Base-by-base conservation (phyloP, 192 early-diverging fungal species). In the Rhizophlyctis rosea region DNA sequence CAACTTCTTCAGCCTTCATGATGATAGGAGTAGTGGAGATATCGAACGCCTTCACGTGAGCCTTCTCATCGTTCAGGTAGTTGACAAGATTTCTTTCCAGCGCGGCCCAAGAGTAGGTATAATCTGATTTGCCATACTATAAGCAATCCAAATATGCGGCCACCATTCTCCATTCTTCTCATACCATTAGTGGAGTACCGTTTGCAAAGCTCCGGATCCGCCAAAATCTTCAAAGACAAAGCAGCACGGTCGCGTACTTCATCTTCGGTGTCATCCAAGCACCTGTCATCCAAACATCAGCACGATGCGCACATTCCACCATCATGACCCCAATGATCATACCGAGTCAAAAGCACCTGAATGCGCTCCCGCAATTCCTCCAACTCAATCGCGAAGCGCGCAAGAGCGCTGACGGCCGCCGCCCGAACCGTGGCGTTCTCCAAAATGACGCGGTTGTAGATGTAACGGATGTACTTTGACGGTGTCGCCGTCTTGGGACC, bases 401-500 rank as follows among this genome's bases (percentile, higher is more conserved):
- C 91, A 71, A 99, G 77, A 1, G 95, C 91, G 29, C 85, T 91
- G n/a, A 98, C 94, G 3, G 97, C 95, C 3, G 97, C 95, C 11
- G 91, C 95, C 36, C 96, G 83, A 29, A 99, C 93, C 68, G 91
- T 92, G 2, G 94, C 88, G 67, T 94, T 97, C 62, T 99, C 97
- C 49, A 99, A 80, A 64, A 99, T 96, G 34, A 99, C 92, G 9
- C 96, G 86, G 80, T 99, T 99, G 85, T 99, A 99, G 62, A 99
- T 99, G 70, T 97, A 96, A n/a, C 94, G 85, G 68, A 99, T 96
- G 72, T 92, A 99, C 71, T 95, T 91, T 13, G 91, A 89, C 21
- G 97, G 95, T 23, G 88, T 88, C n/a, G 83, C 64, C 14, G 92
- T 94, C 63, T 85, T 87, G 21, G 97, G 97, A 1, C 97, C 95